Percentiles rank a stretch among this genome's conserved stretches.
phyloP scores from a whole-genome alignment of 768 basidiomycete genomes.

The Cystobasidium ongulense region DNA sequence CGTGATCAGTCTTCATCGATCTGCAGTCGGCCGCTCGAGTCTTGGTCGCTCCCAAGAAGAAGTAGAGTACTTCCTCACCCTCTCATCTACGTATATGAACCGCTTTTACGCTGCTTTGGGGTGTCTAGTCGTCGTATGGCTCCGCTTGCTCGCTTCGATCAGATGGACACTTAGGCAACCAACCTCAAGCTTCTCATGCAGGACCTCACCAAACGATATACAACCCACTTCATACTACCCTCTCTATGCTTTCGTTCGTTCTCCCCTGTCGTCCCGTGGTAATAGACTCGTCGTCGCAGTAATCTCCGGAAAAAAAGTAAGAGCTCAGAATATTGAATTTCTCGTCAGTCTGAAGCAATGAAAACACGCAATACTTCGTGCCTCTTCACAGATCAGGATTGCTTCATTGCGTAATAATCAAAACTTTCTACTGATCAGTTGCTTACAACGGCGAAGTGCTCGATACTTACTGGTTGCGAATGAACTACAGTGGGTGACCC shows the following conservation, averaged over 20 bases:
- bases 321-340: background rate
- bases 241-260: background rate
- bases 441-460: too few relatives aligned
- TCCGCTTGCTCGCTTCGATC: background rate
- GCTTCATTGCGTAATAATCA: background rate
- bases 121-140: background rate
- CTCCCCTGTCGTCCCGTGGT: background rate
- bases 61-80: background rate
- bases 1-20: constrained; percentile 72
- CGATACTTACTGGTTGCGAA: too few relatives aligned
- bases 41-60: constrained; percentile 40
- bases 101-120: background rate
- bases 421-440: too few relatives aligned
- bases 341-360: background rate
- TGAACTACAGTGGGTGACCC: too few relatives aligned
- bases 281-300: background rate
- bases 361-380: background rate
- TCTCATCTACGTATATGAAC: background rate
- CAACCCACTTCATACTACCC: background rate
- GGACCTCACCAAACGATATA: too few relatives aligned
- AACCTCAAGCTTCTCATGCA: background rate
- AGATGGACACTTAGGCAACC: background rate
- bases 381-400: background rate
- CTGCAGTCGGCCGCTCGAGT: constrained; percentile 49
- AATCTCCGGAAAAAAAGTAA: background rate